Evolutionary conservation across 352 stramenopile genomes (phyloP).

Genomic region (Globisporangium canariense): DNA sequence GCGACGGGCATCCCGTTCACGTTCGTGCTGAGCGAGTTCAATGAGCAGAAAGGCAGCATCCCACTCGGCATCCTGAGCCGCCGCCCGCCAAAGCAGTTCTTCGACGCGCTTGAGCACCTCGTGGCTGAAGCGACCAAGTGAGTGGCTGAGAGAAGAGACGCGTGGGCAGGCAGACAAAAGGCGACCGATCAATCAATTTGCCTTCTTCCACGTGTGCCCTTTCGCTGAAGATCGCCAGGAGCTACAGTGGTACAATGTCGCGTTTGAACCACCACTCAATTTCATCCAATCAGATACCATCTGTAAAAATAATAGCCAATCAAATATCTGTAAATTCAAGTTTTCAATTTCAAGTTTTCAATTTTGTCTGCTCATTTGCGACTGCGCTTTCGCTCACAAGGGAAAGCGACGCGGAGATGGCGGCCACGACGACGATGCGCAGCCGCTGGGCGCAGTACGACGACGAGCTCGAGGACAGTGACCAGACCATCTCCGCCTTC

Average conservation of each 20-base stretch:
- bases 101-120: conserved; percentile 41
- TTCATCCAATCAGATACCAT: conserved; percentile 1
- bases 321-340: background rate
- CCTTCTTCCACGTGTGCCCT: conserved; percentile 7
- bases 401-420: conserved; percentile 4
- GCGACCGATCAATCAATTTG: background rate
- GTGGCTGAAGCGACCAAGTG: conserved; percentile 11
- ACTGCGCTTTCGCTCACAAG: background rate
- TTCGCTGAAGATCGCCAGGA: conserved; percentile 6
- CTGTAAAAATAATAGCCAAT: conserved; percentile 5
- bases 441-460: conserved; percentile 51
- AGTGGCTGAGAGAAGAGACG: background rate
- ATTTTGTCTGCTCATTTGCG: background rate
- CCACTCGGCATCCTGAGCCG: conserved; percentile 55
- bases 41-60: conserved; percentile 58
- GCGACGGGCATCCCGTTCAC: conserved; percentile 40
- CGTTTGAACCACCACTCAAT: background rate
- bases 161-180: background rate
- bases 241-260: background rate
- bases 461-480: conserved; percentile 55
- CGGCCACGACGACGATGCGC: conserved; percentile 10
- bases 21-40: conserved; percentile 54
- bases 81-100: conserved; percentile 61
- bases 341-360: conserved; percentile 8
- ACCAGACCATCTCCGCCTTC: conserved; percentile 51